Percentiles rank a stretch among this genome's conserved stretches.
Evolutionary conservation across 768 basidiomycete genomes (phyloP).

Genomic region (Paxillus rubicundulus): DNA sequence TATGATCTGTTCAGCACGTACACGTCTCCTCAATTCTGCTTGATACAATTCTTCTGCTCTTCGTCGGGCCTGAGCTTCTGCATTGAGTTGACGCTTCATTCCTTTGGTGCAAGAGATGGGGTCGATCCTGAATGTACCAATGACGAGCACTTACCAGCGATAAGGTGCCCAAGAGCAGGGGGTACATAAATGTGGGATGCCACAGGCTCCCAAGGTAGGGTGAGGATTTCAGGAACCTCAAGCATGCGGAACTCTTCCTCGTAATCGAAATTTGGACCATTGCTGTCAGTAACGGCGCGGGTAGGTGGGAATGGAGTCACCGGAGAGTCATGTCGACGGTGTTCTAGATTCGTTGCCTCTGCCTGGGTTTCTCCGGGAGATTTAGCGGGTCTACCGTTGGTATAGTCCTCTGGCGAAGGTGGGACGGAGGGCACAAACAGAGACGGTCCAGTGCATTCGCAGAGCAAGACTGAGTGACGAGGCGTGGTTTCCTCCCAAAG

Average conservation of each 20-base stretch:
- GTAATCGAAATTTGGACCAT: neutral
- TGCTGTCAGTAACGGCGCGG: neutral
- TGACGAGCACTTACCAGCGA: constrained; percentile 28
- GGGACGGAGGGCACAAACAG: neutral
- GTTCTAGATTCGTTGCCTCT: neutral
- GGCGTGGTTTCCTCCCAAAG: neutral
- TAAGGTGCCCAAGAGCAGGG: constrained; percentile 32
- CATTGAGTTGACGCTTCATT: constrained; percentile 35
- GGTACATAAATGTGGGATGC: constrained; percentile 33
- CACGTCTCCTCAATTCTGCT: constrained; percentile 31
- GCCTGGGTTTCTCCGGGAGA: neutral
- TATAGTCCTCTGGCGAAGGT: neutral
- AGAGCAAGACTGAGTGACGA: neutral
- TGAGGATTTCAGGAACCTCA: constrained; percentile 31
- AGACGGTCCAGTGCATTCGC: neutral
- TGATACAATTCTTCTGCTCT: constrained; percentile 33
- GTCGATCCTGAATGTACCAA: neutral
- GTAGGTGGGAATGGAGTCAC: neutral
- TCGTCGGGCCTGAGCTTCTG: constrained; percentile 32
- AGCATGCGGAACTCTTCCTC: constrained; percentile 33
- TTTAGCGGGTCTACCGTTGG: neutral
- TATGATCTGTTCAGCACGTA: constrained; percentile 28
- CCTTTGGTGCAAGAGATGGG: constrained; percentile 8
- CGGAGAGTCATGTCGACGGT: neutral
- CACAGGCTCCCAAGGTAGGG: constrained; percentile 34